Evolutionary conservation across 345 rosid species (phyloP), one percentile per base, ranked within the genome.

Genomic region (Salix brachista): DNA sequence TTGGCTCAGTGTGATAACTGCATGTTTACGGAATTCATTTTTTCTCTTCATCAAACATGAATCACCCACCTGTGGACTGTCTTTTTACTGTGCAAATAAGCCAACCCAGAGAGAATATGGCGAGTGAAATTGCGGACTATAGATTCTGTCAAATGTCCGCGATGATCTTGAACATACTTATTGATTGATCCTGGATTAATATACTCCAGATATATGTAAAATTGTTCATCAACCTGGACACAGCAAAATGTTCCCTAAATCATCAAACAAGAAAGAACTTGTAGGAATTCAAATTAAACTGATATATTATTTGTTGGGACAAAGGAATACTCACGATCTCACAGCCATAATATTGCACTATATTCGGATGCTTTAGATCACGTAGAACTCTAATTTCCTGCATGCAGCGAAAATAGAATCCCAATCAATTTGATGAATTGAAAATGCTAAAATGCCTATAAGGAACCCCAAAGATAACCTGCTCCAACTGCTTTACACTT

Each of bases 41-140:
- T 68, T 60, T 21, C 23, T 39, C 60, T 68, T 39, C 16, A 9
- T 69, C 75, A 28, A 16, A 41, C 8, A 39, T 48, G 36, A 71
- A 30, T 80, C 74, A 89, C 93, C 90, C 71, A 89, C 96, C 93
- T 91, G 87, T 91, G 96, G 73, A 91, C 83, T 18, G 90, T 91
- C 75, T 84, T 83, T 58, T 65, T 88, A 76, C 91, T 71, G 41
- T 91, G 93, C 85, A 91, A 77, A 81, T 80, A 91, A 60, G 86
- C 89, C 72, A 91, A 80, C 28, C 96, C 93, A 80, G 83, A 79
- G 42, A 91, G 88, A 80, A 86, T 89, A 80, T 91, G 96, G 70
- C 91, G 91, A 46, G 93, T 91, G 78, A 91, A 91, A 83, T 86
- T 88, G 69, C 93, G 90, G 78, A 91, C 91, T 54, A 91, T 83